Evolutionary conservation across 1,284 basidiomycete genomes (phyloP).

Genomic region (Porogramme epimiltina): DNA sequence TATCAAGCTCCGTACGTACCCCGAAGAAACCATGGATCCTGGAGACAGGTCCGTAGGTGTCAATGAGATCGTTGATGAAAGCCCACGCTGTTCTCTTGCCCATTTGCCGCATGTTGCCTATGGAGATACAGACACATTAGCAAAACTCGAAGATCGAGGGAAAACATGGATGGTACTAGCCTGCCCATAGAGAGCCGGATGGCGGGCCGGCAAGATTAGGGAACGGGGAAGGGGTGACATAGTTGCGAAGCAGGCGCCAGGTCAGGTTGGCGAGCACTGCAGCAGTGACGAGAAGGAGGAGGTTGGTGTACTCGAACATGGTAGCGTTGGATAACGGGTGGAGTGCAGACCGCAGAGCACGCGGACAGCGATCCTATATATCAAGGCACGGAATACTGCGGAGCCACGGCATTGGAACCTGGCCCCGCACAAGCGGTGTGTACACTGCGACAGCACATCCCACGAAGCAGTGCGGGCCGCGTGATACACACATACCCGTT

Average conservation of each 20-base stretch:
- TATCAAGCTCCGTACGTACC: not conserved
- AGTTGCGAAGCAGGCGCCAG: constrained; percentile 1
- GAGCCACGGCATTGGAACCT: too few relatives aligned
- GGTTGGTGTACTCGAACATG: not conserved
- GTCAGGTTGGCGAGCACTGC: not conserved
- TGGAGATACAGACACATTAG: not conserved
- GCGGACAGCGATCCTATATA: not conserved
- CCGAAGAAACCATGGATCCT: constrained; percentile 4
- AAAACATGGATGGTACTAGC: constrained; percentile 1
- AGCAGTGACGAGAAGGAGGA: not conserved
- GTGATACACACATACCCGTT: too few relatives aligned
- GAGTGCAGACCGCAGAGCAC: too few relatives aligned
- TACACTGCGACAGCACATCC: too few relatives aligned
- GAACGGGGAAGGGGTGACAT: constrained; percentile 12
- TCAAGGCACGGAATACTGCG: too few relatives aligned
- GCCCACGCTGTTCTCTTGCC: not conserved
- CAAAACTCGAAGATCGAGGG: not conserved
- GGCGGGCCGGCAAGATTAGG: constrained; percentile 26
- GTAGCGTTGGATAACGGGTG: not conserved
- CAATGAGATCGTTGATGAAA: not conserved
- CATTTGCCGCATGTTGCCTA: constrained; percentile 5
- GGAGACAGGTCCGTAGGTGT: not conserved
- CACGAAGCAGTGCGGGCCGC: too few relatives aligned
- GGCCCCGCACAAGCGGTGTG: too few relatives aligned
- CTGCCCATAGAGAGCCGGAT: constrained; percentile 15